phyloP scores from a whole-genome alignment of 2,329 filamentous ascomycete species.

The Fusarium caatingaense region DNA sequence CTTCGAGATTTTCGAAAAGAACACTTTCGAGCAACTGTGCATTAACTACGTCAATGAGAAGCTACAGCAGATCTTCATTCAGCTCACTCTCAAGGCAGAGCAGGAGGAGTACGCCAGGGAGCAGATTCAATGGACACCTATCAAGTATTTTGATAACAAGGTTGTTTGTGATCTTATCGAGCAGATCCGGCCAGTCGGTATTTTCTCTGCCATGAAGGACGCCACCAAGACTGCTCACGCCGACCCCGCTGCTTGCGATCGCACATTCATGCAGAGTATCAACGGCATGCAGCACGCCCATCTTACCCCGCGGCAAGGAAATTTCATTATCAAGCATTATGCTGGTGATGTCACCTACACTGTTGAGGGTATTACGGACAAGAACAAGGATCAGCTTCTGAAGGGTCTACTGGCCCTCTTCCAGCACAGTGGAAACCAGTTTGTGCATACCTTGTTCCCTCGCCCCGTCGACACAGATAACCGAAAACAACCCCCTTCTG shows the following conservation, averaged over 20 bases:
- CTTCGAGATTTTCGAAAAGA: slow-evolving; percentile 99
- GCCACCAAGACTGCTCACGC: slow-evolving; percentile 98
- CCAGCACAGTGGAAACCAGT: slow-evolving; percentile 83
- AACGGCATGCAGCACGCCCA: slow-evolving; percentile 93
- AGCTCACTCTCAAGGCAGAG: slow-evolving; percentile 94
- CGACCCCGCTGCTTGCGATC: slow-evolving; percentile 91
- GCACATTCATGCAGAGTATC: slow-evolving; percentile 93
- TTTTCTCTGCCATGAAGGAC: slow-evolving; percentile 97
- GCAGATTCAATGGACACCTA: slow-evolving; percentile 98
- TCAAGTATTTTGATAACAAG: slow-evolving; percentile 99
- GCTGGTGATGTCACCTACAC: slow-evolving; percentile 96
- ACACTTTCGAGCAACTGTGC: slow-evolving; percentile 98
- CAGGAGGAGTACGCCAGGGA: slow-evolving; percentile 97
- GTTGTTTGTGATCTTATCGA: slow-evolving; percentile 98
- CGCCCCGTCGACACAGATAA: slow-evolving; percentile 96
- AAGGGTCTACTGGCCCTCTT: slow-evolving; percentile 94
- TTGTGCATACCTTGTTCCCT: slow-evolving; percentile 90
- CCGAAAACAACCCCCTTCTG: slow-evolving; percentile 90
- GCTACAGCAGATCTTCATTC: slow-evolving; percentile 98
- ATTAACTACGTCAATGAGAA: slow-evolving; percentile 99
- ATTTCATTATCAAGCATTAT: slow-evolving; percentile 99
- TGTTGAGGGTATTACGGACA: slow-evolving; percentile 97
- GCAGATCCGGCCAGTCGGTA: slow-evolving; percentile 86
- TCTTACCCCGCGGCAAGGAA: slow-evolving; percentile 90
- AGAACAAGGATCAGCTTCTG: slow-evolving; percentile 97